Conservation (phyloP, 2,329 filamentous ascomycete genomes). For the Xylariomycetidae sp. region DNA sequence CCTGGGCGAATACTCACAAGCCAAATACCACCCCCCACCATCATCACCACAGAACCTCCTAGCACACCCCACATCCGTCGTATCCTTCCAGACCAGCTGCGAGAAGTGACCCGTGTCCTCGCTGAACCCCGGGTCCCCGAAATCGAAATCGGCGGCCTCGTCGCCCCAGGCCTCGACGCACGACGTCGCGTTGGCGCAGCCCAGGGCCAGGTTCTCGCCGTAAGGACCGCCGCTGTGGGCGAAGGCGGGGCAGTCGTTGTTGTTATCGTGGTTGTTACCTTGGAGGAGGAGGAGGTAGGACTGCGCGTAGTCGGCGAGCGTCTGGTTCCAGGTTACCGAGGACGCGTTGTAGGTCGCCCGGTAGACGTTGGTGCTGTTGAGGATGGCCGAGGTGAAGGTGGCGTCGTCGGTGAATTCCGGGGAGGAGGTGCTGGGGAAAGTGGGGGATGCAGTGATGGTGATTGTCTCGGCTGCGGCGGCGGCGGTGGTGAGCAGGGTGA, state of each 20-base stretch:
- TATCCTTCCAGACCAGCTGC: slow-evolving; percentile 66
- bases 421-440: slow-evolving; percentile 17
- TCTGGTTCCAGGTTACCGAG: slow-evolving; percentile 59
- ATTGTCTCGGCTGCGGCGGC: slow-evolving; percentile 18
- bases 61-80: slow-evolving; percentile 54
- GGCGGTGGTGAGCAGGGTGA: slow-evolving; percentile 1
- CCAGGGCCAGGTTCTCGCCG: slow-evolving; percentile 71
- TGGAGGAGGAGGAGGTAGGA: slow-evolving; percentile 38
- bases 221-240: slow-evolving; percentile 57
- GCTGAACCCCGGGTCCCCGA: slow-evolving; percentile 48
- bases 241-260: slow-evolving; percentile 38
- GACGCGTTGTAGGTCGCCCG: slow-evolving; percentile 58
- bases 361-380: slow-evolving; percentile 64
- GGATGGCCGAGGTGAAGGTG: slow-evolving; percentile 48
- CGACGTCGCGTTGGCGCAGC: slow-evolving; percentile 54
- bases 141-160: slow-evolving; percentile 57
- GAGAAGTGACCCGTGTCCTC: slow-evolving; percentile 66
- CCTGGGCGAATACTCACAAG: slow-evolving; percentile 65
- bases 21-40: slow-evolving; percentile 56
- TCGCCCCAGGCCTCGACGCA: slow-evolving; percentile 64
- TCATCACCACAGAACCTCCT: slow-evolving; percentile 34
- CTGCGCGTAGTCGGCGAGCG: slow-evolving; percentile 49
- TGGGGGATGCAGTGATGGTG: slow-evolving; percentile 18
- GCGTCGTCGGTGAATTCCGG: slow-evolving; percentile 29
- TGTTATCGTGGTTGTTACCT: slow-evolving; percentile 6